Evolutionary conservation across 441 rosid species (phyloP).

Genomic region (Sinapis alba): DNA sequence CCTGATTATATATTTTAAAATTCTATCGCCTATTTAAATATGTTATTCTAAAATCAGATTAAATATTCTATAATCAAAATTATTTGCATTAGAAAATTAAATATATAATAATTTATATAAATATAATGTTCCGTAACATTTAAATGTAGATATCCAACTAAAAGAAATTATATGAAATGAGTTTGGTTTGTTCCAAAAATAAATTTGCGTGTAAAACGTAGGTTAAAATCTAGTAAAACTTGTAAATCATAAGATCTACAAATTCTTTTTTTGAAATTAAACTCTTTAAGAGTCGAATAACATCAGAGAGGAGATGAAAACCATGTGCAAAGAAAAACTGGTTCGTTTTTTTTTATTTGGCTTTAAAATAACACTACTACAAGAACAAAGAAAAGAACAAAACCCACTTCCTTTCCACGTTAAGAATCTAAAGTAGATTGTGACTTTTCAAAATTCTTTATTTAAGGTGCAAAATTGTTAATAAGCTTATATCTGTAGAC

Average conservation of each 20-base stretch:
- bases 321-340: neutral
- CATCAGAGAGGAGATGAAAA: neutral
- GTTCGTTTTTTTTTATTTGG: neutral
- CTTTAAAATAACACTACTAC: neutral
- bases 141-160: neutral
- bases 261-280: neutral
- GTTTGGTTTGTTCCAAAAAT: neutral
- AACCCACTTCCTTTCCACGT: neutral
- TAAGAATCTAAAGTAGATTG: neutral
- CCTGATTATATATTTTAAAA: too few species aligned
- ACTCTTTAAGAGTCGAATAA: neutral
- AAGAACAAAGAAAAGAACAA: neutral
- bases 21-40: too few species aligned
- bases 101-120: too few species aligned
- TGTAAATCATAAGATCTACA: neutral
- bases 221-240: neutral
- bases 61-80: too few species aligned
- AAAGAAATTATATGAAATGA: neutral
- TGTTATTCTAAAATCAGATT: too few species aligned
- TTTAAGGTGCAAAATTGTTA: neutral
- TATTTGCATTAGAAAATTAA: too few species aligned
- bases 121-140: neutral
- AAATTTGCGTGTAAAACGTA: too few species aligned
- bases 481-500: neutral
- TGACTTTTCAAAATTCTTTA: neutral